A percentile compares a stretch with the other conserved stretches of the same genome.
These are phyloP conservation scores for Amphibolis antarctica DNA, from an alignment of 106 monocot genomes.

Conservation along the genomic window DNA sequence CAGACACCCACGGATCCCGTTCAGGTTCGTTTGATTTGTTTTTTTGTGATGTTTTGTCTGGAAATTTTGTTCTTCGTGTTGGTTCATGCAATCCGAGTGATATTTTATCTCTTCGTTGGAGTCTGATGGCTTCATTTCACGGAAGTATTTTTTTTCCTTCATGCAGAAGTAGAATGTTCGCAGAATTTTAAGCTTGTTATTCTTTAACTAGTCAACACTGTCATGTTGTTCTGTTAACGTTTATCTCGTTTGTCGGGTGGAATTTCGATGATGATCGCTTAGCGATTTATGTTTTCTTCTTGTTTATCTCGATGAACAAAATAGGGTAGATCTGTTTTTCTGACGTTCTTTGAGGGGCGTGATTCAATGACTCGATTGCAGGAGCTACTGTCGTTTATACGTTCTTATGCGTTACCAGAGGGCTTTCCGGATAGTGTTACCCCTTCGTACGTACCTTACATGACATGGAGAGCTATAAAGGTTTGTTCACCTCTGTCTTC, in stretches of 20 bases:
- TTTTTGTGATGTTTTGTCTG: not conserved
- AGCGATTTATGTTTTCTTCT: too few species aligned
- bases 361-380: constrained; percentile 12
- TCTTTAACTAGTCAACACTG: too few species aligned
- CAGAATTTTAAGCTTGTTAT: too few species aligned
- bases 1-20: constrained; percentile 29
- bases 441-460: constrained; percentile 98
- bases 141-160: too few species aligned
- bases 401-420: constrained; percentile 95
- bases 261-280: too few species aligned
- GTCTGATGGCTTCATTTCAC: not conserved
- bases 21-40: constrained; percentile 10
- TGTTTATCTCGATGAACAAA: too few species aligned
- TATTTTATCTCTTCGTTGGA: not conserved
- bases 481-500: constrained; percentile 17
- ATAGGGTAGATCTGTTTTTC: not conserved
- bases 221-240: too few species aligned
- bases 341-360: not conserved
- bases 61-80: not conserved
- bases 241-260: too few species aligned
- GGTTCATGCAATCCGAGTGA: not conserved
- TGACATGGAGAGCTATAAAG: constrained; percentile 99
- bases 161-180: too few species aligned
- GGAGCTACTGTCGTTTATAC: constrained; percentile 83
- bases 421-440: constrained; percentile 97